Percentiles rank a stretch among this genome's conserved stretches.
These are phyloP conservation scores for Fusarium pseudograminearum DNA, from an alignment of 2,329 filamentous ascomycete species.

Conservation along the genomic window DNA sequence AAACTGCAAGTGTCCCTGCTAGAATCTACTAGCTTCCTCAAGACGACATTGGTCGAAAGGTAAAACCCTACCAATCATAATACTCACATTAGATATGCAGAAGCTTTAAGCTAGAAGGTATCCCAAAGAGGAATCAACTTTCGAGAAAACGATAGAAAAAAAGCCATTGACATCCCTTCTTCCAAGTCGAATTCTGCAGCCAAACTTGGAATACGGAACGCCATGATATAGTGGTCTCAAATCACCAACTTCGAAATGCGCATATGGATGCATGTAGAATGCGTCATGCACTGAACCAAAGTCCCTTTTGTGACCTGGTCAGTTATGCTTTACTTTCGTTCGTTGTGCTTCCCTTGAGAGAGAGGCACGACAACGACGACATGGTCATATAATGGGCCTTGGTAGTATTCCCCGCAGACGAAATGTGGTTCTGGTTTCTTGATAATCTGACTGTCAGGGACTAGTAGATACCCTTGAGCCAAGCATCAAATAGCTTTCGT, in stretches of 20 bases:
- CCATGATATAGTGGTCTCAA: conserved; percentile 2
- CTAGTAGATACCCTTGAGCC: not conserved
- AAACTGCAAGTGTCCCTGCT: conserved; percentile 11
- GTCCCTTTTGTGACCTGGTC: conserved; percentile 5
- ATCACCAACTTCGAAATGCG: not conserved
- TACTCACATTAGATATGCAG: not conserved
- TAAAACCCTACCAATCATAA: not conserved
- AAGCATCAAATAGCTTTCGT: not conserved
- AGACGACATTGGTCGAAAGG: not conserved
- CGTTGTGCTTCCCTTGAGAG: not conserved
- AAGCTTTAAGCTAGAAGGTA: not conserved
- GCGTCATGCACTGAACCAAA: conserved; percentile 32
- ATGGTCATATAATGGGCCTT: not conserved
- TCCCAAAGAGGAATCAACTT: conserved; percentile 24
- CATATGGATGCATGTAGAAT: conserved; percentile 12
- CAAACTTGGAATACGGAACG: not conserved
- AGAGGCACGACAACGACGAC: conserved; percentile 1
- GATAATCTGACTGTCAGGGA: conserved; percentile 9
- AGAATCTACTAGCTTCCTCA: not conserved
- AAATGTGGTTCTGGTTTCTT: not conserved
- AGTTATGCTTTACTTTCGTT: not conserved
- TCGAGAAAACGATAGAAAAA: conserved; percentile 6
- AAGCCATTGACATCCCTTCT: not conserved
- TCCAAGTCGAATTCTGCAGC: conserved; percentile 5
- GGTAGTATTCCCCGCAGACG: conserved; percentile 4